Evolutionary conservation across 2,329 filamentous ascomycete genomes (phyloP).

Genomic region (Claviceps lovelessii): DNA sequence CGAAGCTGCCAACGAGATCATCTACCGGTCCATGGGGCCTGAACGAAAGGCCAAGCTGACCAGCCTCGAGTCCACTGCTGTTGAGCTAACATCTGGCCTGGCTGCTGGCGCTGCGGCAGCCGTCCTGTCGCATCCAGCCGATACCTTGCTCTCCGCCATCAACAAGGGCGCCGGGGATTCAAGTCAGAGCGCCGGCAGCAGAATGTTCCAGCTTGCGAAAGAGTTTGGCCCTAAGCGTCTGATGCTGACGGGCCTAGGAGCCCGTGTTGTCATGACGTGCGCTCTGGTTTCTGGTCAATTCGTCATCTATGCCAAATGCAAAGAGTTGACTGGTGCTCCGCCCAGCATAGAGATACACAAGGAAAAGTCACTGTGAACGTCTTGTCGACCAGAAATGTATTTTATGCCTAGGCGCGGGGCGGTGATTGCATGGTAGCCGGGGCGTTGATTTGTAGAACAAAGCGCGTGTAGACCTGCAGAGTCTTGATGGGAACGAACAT

Average conservation of each 20-base stretch:
- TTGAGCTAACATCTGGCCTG: slow-evolving; percentile 77
- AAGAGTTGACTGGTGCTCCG: slow-evolving; percentile 36
- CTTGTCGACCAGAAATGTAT: not conserved
- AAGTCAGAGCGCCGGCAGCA: slow-evolving; percentile 31
- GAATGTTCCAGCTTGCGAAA: slow-evolving; percentile 36
- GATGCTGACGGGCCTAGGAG: slow-evolving; percentile 32
- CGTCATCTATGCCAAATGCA: slow-evolving; percentile 42
- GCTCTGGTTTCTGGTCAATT: slow-evolving; percentile 38
- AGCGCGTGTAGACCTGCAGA: no score
- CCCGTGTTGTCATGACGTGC: slow-evolving; percentile 39
- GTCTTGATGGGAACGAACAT: no score
- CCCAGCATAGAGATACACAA: slow-evolving; percentile 40
- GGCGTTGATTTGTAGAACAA: not conserved
- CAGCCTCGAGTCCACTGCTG: slow-evolving; percentile 57
- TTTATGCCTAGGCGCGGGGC: not conserved
- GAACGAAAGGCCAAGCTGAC: slow-evolving; percentile 53
- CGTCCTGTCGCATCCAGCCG: slow-evolving; percentile 77
- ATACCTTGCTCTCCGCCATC: slow-evolving; percentile 43
- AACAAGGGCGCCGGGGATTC: slow-evolving; percentile 39
- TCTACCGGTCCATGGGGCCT: slow-evolving; percentile 55
- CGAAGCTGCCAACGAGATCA: slow-evolving; percentile 69
- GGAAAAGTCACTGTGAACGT: slow-evolving; percentile 19
- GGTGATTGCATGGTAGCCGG: not conserved
- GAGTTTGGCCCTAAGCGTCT: slow-evolving; percentile 37
- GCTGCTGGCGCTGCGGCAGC: slow-evolving; percentile 81